phyloP scores from a whole-genome alignment of 805 yeast species.

The Metschnikowia picachoensis region DNA sequence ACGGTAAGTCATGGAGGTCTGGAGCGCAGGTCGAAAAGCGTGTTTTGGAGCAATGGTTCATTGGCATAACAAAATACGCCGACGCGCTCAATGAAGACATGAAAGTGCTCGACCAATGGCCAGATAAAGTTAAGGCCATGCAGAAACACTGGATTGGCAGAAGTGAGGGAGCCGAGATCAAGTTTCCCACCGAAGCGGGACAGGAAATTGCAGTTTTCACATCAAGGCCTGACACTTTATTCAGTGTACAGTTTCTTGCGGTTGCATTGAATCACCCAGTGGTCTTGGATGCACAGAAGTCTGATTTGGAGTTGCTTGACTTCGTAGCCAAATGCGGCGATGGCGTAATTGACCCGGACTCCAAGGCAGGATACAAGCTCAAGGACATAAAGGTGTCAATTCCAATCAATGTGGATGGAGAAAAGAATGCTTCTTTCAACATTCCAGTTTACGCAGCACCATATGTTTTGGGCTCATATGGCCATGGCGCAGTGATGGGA shows the following conservation, averaged over 20 bases:
- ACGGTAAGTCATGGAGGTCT: constrained; percentile 94
- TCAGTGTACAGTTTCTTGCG: constrained; percentile 80
- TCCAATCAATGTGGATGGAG: constrained; percentile 50
- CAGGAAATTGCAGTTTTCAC: constrained; percentile 59
- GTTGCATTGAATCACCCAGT: constrained; percentile 69
- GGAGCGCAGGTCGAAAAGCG: constrained; percentile 91
- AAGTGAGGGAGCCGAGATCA: constrained; percentile 72
- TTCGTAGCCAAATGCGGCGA: constrained; percentile 51
- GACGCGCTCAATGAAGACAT: constrained; percentile 63
- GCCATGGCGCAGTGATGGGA: constrained; percentile 96
- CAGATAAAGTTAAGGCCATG: constrained; percentile 82
- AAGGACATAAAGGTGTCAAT: constrained; percentile 42
- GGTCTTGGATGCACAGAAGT: constrained; percentile 34
- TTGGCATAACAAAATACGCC: constrained; percentile 84
- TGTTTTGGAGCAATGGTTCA: constrained; percentile 85
- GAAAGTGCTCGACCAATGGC: constrained; percentile 68
- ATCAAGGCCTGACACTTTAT: constrained; percentile 85
- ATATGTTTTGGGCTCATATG: constrained; percentile 79
- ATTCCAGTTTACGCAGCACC: constrained; percentile 88
- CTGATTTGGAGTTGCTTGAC: constrained; percentile 37
- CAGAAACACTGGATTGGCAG: constrained; percentile 93
- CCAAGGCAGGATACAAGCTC: constrained; percentile 55
- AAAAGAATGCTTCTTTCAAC: constrained; percentile 13
- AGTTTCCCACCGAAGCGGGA: constrained; percentile 36
- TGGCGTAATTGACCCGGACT: constrained; percentile 28